phyloP scores from a whole-genome alignment of 225 moss, liverwort and hornwort genomes.

The Sphagnum tenellum region DNA sequence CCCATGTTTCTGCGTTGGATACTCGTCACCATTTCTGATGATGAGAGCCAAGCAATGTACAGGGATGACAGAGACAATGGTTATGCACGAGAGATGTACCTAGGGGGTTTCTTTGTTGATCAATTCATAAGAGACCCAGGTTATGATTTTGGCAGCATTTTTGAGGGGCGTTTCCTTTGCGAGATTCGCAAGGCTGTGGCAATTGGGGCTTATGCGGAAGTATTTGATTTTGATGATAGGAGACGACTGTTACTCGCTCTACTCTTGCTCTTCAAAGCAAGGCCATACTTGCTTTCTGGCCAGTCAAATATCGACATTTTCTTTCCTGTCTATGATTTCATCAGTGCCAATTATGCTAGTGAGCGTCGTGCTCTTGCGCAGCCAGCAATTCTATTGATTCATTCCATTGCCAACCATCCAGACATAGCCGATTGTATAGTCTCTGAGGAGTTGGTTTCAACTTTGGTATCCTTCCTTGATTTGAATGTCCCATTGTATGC shows the following conservation, averaged over 20 bases:
- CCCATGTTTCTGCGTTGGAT: constrained; percentile 73
- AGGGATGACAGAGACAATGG: constrained; percentile 58
- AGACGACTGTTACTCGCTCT: constrained; percentile 78
- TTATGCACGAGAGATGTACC: constrained; percentile 89
- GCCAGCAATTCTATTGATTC: constrained; percentile 92
- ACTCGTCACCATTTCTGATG: constrained; percentile 67
- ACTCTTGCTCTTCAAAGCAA: constrained; percentile 85
- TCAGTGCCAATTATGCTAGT: constrained; percentile 43
- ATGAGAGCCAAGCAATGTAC: constrained; percentile 68
- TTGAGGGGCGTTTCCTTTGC: constrained; percentile 82
- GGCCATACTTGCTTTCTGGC: constrained; percentile 73
- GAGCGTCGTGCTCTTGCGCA: constrained; percentile 90
- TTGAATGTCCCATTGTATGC: constrained; percentile 66
- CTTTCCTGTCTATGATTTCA: constrained; percentile 86
- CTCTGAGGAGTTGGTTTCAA: constrained; percentile 82
- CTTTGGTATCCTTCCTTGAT: constrained; percentile 66
- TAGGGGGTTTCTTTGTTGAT: constrained; percentile 97
- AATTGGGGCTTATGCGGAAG: constrained; percentile 78
- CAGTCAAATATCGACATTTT: constrained; percentile 97
- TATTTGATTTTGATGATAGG: constrained; percentile 87
- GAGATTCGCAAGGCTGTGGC: constrained; percentile 95
- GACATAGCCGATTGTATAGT: constrained; percentile 97
- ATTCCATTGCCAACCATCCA: constrained; percentile 78
- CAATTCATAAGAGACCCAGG: constrained; percentile 85
- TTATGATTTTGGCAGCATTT: constrained; percentile 73